phyloP scores from a whole-genome alignment of 441 rosid species.

The Jatropha podagrica region DNA sequence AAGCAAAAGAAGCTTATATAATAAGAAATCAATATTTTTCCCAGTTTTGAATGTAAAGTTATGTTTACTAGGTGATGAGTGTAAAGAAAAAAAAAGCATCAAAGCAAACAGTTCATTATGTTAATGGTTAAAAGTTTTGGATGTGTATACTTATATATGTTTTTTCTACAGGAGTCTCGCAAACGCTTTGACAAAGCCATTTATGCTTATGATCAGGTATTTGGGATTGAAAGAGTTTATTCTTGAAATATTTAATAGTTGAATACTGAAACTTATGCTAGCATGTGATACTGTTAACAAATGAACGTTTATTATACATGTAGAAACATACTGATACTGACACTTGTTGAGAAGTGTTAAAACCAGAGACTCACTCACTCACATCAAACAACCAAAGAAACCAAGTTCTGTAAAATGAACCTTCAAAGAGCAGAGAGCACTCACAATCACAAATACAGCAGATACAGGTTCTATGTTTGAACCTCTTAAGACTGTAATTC shows the following conservation, averaged over 20 bases:
- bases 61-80: neutral
- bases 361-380: no score
- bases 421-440: no score
- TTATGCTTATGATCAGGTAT: slow-evolving; percentile 83
- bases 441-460: no score
- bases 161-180: slow-evolving; percentile 69
- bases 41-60: neutral
- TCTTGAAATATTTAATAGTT: neutral
- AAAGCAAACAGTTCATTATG: neutral
- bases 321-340: neutral
- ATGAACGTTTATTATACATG: neutral
- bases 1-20: neutral
- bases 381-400: no score
- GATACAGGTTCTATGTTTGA: no score
- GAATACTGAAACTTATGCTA: neutral
- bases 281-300: neutral
- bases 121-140: neutral
- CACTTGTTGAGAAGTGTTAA: neutral
- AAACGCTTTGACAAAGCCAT: slow-evolving; percentile 68
- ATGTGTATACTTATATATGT: neutral
- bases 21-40: neutral
- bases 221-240: slow-evolving; percentile 11
- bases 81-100: neutral
- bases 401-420: no score
- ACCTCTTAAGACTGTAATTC: no score